A percentile compares a stretch with the other conserved stretches of the same genome.
These are phyloP conservation scores for Fonsecaea erecta DNA, from an alignment of 2,329 filamentous ascomycete genomes.

Conservation along the genomic window DNA sequence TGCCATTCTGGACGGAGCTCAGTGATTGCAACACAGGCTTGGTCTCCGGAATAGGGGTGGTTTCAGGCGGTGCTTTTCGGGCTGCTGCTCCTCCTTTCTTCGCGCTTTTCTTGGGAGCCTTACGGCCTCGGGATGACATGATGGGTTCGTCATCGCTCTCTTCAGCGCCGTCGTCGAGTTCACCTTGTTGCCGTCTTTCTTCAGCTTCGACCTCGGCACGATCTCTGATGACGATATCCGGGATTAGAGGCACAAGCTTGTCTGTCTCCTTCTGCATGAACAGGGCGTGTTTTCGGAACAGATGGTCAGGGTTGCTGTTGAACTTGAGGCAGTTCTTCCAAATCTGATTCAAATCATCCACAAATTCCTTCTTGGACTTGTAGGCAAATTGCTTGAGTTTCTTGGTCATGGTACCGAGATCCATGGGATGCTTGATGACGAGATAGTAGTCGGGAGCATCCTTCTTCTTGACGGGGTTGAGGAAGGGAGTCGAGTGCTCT, in stretches of 20 bases:
- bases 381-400: conserved; percentile 82
- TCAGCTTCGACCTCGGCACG: conserved; percentile 93
- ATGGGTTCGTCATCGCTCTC: conserved; percentile 98
- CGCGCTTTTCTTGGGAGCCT: conserved; percentile 78
- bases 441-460: conserved; percentile 95
- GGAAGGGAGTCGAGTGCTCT: conserved; percentile 94
- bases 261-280: conserved; percentile 98
- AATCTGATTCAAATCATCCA: conserved; percentile 89
- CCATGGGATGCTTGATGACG: conserved; percentile 85
- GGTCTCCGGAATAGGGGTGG: conserved; percentile 74
- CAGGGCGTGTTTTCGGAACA: conserved; percentile 87
- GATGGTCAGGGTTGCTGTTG: conserved; percentile 86
- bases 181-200: conserved; percentile 77
- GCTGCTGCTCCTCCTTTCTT: conserved; percentile 67
- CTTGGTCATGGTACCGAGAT: conserved; percentile 96
- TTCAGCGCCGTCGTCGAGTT: conserved; percentile 75
- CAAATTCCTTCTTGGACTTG: conserved; percentile 92
- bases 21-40: conserved; percentile 70
- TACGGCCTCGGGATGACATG: conserved; percentile 93
- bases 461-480: conserved; percentile 93
- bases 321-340: conserved; percentile 98
- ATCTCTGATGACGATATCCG: conserved; percentile 86
- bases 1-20: conserved; percentile 50
- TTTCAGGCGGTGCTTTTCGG: conserved; percentile 76
- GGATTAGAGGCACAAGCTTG: conserved; percentile 92